Base-by-base conservation (phyloP, 2,329 filamentous ascomycete genomes). In the Emmonsiellopsis sp. region DNA sequence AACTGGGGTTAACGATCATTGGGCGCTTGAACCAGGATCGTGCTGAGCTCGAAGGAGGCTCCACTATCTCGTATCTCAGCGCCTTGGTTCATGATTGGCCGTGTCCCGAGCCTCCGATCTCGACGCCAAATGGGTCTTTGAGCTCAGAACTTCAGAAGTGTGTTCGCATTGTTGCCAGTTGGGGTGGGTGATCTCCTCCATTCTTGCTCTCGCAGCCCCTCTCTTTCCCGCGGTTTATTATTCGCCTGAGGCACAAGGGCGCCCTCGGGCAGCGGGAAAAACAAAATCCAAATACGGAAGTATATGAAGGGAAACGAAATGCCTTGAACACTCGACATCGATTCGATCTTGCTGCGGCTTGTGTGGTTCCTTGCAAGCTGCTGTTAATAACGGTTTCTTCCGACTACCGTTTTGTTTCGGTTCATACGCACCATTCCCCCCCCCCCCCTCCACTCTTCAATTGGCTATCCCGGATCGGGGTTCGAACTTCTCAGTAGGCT, bases 31-130 rank as follows among this genome's bases (percentile, higher is more conserved):
- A 27, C 34, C 10, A 31, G 33, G 46, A 31, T 39, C 34, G 10
- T 49, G 21, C 11, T 49, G 46, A 21, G 34, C 17, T 34, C 27
- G 3, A 11, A 39, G 9, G 2, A 37, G 32, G 6, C 33, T 27
- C 46, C 46, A 49, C 34, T 27, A 39, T 13, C 46, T 40, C 46
- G 46, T 49, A 49, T 49, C 46, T 49, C 46, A 21, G 46, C 34
- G n/a, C 39, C 33, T 27, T 37, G 13, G 39, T 49, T 36, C 46
- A 49, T 49, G 34, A 49, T 49, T 49, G 46, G 46, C 34, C 36
- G 46, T 39, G 17, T 14, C 17, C 33, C n/a, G 10, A 39, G 39
- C 33, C 36, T 49, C 33, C 46, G 17, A 40, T 49, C 17, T 39
- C 34, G 33, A 49, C 34, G 34, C 46, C 39, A 39, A 39, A n/a